Conservation (phyloP, 2,329 filamentous ascomycete genomes). For the Ceratocystis diversiconidia region DNA sequence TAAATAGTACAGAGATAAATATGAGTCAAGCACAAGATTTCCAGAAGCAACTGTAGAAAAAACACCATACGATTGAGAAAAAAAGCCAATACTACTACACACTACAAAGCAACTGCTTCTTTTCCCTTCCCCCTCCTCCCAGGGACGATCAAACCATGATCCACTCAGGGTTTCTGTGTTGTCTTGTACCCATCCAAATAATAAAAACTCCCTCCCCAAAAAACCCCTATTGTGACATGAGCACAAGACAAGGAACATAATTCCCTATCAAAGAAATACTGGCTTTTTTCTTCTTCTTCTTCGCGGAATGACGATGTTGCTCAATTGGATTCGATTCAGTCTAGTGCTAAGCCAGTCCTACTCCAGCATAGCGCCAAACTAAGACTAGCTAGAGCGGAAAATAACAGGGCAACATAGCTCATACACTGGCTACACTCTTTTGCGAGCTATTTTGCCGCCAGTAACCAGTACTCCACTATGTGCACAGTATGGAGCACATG, state of each 20-base stretch:
- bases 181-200: neutral
- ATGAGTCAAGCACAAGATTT: neutral
- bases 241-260: neutral
- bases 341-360: neutral
- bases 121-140: neutral
- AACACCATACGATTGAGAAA: neutral
- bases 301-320: neutral
- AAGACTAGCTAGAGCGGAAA: neutral
- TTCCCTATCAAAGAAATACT: neutral
- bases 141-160: neutral
- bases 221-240: neutral
- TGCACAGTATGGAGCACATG: neutral
- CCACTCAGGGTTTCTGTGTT: neutral
- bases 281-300: neutral
- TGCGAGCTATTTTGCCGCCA: neutral
- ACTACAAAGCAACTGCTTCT: neutral
- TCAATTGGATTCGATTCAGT: neutral
- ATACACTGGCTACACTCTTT: neutral
- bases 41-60: neutral
- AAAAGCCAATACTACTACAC: neutral
- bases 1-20: neutral
- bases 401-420: neutral
- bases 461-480: neutral
- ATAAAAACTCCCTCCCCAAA: neutral
- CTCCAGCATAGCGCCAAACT: neutral